These are phyloP conservation scores for Calophaca sinica DNA, from an alignment of 306 rosid genomes.

Conservation along the genomic window DNA sequence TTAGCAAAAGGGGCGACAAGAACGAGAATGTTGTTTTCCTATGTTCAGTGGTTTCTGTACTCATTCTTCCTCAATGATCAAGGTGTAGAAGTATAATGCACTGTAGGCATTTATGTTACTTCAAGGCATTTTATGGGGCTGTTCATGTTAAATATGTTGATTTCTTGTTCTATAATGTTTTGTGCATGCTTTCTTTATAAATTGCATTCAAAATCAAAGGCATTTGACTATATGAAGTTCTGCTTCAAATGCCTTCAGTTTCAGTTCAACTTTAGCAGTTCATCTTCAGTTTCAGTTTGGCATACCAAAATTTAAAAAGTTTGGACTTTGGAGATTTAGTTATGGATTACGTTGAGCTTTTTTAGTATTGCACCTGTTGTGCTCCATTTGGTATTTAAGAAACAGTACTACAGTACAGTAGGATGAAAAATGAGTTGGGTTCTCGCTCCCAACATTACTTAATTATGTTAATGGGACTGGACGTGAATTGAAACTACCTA, in stretches of 20 bases:
- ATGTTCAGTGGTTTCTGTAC: constrained; percentile 29
- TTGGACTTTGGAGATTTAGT: constrained; percentile 7
- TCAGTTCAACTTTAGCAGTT: constrained; percentile 3
- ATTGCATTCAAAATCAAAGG: constrained; percentile 8
- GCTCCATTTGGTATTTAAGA: constrained; percentile 33
- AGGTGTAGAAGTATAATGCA: not conserved
- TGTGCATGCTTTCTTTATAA: constrained; percentile 5
- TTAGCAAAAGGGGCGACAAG: constrained; percentile 3
- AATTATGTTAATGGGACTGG: constrained; percentile 19
- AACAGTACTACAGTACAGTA: not conserved
- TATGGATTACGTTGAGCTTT: constrained; percentile 28
- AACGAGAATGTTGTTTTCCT: not conserved
- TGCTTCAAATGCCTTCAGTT: constrained; percentile 28
- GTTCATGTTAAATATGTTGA: not conserved
- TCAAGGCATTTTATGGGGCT: not conserved
- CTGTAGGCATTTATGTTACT: not conserved
- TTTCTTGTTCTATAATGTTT: constrained; percentile 20
- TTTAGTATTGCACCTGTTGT: constrained; percentile 8
- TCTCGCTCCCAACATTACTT: constrained; percentile 16
- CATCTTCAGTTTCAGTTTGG: not conserved
- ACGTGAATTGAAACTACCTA: constrained; percentile 28
- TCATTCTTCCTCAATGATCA: no score
- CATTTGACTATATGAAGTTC: constrained; percentile 30
- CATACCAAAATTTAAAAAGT: not conserved
- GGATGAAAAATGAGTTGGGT: not conserved